Evolutionary conservation across 1,284 basidiomycete genomes (phyloP), one percentile per base, ranked within the genome.

Genomic region (Tilletia indica): DNA sequence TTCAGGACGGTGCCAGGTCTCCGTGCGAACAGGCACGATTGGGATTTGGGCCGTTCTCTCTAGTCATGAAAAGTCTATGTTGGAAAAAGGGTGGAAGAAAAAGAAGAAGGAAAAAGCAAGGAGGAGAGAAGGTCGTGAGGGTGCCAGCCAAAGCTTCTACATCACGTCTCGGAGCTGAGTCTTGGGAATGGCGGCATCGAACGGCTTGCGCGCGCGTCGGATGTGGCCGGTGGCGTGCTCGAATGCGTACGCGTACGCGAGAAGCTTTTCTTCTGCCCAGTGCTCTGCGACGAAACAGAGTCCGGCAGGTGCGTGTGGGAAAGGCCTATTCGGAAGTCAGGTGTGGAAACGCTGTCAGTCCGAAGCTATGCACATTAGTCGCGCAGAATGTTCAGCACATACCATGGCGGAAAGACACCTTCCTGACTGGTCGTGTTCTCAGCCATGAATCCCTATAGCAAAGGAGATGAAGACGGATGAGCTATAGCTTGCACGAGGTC

Each of bases 271-370:
- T 72, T 91, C 90, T 70, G 87, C 88, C 83, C 87, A 90, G 4
- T 89, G 89, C 1, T 88, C 89, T 4, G 89, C 89, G 19, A 90
- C 78, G 83, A 91, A 90, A 0, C 88, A 88, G 2, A 91, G 82
- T 0, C 90, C 90, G 66, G 90, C 88, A 0, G 90, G 90, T 6
- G 75, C 77, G 12, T 68, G 21, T 1, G 73, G 73, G 68, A 56
- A 74, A 2, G 75, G 73, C 36, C 68, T 73, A 58, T 67, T 72
- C 72, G 49, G 74, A 74, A 0, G 68, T 38, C 1, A 58, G 12
- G 19, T 72, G 71, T 6, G 61, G 61, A 16, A 64, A 74, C 42
- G 14, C 6, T 45, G 42, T 45, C 42, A 45, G 42, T 14, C 14
- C 14, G 9, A 45, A 45, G 42, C 42, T 14, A 45, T 31, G 25